phyloP scores from a whole-genome alignment of 2,329 filamentous ascomycete genomes.

The Raffaelea arxii region DNA sequence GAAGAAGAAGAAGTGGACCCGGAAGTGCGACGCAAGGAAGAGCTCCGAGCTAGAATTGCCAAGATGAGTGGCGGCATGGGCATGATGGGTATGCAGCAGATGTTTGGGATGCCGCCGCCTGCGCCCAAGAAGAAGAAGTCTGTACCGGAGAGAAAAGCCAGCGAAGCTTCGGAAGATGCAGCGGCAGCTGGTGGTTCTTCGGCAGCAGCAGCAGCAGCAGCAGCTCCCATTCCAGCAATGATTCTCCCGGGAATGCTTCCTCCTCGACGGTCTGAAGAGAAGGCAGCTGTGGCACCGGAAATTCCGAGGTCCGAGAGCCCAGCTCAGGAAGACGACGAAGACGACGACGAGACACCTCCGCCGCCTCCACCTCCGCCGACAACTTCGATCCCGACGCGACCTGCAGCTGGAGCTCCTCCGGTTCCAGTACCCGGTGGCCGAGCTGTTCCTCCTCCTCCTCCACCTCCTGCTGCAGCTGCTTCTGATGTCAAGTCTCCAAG shows the following conservation, averaged over 20 bases:
- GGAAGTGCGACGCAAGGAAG: conserved; percentile 74
- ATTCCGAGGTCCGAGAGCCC: background rate
- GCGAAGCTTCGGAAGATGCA: conserved; percentile 35
- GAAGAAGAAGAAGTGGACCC: conserved; percentile 82
- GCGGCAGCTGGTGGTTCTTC: no score
- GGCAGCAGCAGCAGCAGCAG: conserved; percentile 29
- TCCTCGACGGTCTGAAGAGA: conserved; percentile 36
- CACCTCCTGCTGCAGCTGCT: conserved; percentile 41
- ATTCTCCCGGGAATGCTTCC: conserved; percentile 66
- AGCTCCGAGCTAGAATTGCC: conserved; percentile 89
- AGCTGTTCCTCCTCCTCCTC: conserved; percentile 50
- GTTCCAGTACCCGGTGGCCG: conserved; percentile 38
- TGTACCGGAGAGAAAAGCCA: conserved; percentile 28
- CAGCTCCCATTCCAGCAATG: conserved; percentile 47
- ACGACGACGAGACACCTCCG: conserved; percentile 22
- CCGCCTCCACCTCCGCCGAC: conserved; percentile 19
- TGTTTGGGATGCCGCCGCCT: conserved; percentile 68
- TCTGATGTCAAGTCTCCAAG: conserved; percentile 53
- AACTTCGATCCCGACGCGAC: background rate
- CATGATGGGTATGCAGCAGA: conserved; percentile 73
- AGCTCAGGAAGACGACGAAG: conserved; percentile 20
- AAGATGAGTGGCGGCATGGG: conserved; percentile 98
- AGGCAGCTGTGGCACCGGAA: conserved; percentile 19
- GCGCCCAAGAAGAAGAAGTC: conserved; percentile 45
- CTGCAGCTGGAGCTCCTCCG: conserved; percentile 15